Evolutionary conservation across 2,329 filamentous ascomycete genomes (phyloP), one percentile per base, ranked within the genome.

Genomic region (Aspergillus sclerotialis): DNA sequence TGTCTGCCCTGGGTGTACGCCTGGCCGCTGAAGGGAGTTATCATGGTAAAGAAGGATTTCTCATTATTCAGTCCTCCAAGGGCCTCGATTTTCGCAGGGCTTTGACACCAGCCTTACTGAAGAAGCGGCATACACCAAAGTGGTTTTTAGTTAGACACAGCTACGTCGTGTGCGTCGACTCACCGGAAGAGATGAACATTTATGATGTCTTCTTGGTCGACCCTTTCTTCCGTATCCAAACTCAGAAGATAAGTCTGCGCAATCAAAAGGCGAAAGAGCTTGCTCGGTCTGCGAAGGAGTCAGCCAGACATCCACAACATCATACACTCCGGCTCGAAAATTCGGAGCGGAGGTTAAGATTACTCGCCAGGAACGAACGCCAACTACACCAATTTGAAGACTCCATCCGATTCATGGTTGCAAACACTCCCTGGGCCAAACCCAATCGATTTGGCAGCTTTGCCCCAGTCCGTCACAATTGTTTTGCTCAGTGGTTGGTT

Each of bases 171-270:
- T 95, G 90, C 48, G 89, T 96, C n/a, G 90, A 96, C 56, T 95
- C 92, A 0, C 92, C 92, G 0, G 90, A 96, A 58, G 94, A 94
- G 50, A 94, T 96, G 84, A 90, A 94, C 52, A 93, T 96, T 21
- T 95, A 94, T 58, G 93, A 98, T 63, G 92, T 98, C 14, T 96
- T 95, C 60, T 73, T 98, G n/a, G 85, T 96, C 16, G 92, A 98
- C 55, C 75, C 84, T 1, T 82, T 84, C 50, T 98, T 98, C 63
- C 72, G 76, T 33, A 80, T 95, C 32, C 80, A 88, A 43, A 78
- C 84, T 36, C 88, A 88, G 61, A 56, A 73, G 69, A 49, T 70
- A 61, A 60, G 73, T 75, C 30, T 69, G 41, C 52, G 61, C 46
- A 55, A 63, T 44, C 51, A 69, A 38, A 69, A 68, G 29, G 67